phyloP scores from a whole-genome alignment of 169 alveolate genomes.

The Plasmodium yoelii region DNA sequence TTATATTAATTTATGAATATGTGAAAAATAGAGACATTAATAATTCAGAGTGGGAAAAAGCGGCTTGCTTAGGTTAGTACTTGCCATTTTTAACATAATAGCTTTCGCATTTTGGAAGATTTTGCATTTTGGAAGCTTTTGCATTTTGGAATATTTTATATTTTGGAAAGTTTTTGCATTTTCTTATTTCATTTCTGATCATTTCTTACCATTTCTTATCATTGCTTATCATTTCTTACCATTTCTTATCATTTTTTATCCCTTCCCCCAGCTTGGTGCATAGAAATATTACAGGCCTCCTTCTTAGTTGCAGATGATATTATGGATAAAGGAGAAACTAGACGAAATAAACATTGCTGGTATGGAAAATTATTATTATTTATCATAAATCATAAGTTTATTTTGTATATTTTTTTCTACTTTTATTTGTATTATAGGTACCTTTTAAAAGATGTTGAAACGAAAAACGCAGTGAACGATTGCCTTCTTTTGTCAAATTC shows the following conservation, averaged over 20 bases:
- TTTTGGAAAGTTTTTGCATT: too few species aligned
- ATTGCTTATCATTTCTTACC: too few species aligned
- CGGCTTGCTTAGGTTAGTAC: constrained; percentile 59
- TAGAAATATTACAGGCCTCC: constrained; percentile 85
- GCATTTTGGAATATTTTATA: too few species aligned
- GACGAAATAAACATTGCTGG: constrained; percentile 86
- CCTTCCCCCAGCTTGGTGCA: constrained; percentile 89
- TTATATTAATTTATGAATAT: constrained; percentile 63
- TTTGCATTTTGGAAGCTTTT: too few species aligned
- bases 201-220: too few species aligned
- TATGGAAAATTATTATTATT: constrained; percentile 5
- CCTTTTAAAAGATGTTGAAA: constrained; percentile 82
- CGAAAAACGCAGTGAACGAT: constrained; percentile 85
- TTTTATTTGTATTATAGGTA: constrained; percentile 74
- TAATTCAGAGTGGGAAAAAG: constrained; percentile 64
- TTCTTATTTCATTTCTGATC: too few species aligned
- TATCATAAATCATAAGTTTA: too few species aligned
- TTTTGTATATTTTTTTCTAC: constrained; percentile 3
- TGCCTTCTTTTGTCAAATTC: constrained; percentile 80
- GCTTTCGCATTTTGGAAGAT: too few species aligned
- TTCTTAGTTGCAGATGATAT: constrained; percentile 87
- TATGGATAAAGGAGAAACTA: constrained; percentile 83
- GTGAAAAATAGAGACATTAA: constrained; percentile 73
- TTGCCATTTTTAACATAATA: neutral
- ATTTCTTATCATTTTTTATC: too few species aligned